These are phyloP conservation scores for Ascosphaera acerosa DNA, from an alignment of 2,329 filamentous ascomycete genomes.

Conservation along the genomic window DNA sequence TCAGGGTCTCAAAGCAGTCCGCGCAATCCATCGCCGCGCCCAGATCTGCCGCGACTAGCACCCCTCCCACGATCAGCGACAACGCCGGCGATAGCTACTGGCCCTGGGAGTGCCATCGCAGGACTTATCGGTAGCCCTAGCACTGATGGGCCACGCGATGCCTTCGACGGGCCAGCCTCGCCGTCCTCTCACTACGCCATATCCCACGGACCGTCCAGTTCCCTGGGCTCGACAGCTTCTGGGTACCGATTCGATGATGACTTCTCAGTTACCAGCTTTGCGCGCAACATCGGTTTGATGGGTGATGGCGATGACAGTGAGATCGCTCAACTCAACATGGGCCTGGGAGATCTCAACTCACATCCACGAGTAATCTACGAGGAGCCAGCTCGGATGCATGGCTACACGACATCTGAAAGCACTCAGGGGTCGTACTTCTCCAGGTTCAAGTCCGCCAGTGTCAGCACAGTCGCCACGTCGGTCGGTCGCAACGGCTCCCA, in stretches of 20 bases:
- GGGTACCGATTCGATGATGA: constrained; percentile 8
- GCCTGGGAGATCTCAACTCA: background rate
- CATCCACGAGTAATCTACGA: background rate
- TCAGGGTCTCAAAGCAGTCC: too few relatives aligned
- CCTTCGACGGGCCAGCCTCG: background rate
- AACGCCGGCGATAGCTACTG: too few relatives aligned
- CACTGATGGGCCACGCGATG: too few relatives aligned
- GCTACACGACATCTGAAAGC: background rate
- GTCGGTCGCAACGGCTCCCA: background rate
- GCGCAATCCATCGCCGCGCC: too few relatives aligned
- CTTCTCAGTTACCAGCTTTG: constrained; percentile 16
- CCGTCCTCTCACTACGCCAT: background rate
- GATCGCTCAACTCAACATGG: too few relatives aligned
- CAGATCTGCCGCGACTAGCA: too few relatives aligned
- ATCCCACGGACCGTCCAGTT: background rate
- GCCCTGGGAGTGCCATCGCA: too few relatives aligned
- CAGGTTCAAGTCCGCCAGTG: background rate
- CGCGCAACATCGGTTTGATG: constrained; percentile 15
- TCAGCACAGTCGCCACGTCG: background rate
- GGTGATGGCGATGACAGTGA: background rate
- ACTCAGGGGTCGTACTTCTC: background rate
- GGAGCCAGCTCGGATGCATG: background rate
- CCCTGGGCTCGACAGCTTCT: constrained; percentile 1
- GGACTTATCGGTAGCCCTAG: too few relatives aligned
- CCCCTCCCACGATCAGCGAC: too few relatives aligned